Evolutionary conservation across 2,329 filamentous ascomycete genomes (phyloP), one percentile per base, ranked within the genome.

Genomic region (Colletotrichum sp.): DNA sequence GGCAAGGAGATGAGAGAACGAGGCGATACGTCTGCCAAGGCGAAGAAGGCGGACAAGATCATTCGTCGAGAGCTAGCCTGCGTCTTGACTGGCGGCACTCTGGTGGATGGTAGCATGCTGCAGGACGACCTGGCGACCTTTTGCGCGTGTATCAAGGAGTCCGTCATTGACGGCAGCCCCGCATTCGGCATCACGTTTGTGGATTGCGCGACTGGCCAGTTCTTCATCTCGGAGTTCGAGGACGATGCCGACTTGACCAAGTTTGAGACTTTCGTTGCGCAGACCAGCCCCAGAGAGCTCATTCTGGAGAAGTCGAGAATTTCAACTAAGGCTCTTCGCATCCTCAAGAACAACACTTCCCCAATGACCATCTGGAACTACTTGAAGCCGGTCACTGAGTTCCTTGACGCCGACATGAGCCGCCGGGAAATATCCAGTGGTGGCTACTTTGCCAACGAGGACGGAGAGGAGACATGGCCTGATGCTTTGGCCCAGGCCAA

Each of bases 1-100:
- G 96, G 94, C 74, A 99, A 99, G 83, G 96, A 99, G 85, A 99
- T 99, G 97, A 94, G 97, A n/a, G 97, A 99, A 85, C 92, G 96
- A 65, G 95, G 94, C 78, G 91, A 89, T 72, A 88, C 89, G 78
- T 86, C 83, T 26, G 87, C 87, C 64, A 94, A 93, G 81, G 82
- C 86, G 72, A 88, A 90, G 84, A 97, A 96, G 84, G 94, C 93
- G 39, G 96, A 98, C 84, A 98, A 99, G 84, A 93, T 99, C 80
- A 99, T 99, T 80, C 93, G 93, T 63, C 92, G 97, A 83, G 96
- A 99, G 84, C 89, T 99, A 44, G 93, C 96, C 2, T 97, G 95
- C 80, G 95, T 99, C 15, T 89, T 99, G 32, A 99, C 97, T 0
- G 93, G 93, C 8, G 97, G 97, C 36, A 99, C 97, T 1, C 90